Percentiles rank a stretch among this genome's conserved stretches.
Conservation (phyloP, 148 eudicot species). For the Chenopodium berlandieri region DNA sequence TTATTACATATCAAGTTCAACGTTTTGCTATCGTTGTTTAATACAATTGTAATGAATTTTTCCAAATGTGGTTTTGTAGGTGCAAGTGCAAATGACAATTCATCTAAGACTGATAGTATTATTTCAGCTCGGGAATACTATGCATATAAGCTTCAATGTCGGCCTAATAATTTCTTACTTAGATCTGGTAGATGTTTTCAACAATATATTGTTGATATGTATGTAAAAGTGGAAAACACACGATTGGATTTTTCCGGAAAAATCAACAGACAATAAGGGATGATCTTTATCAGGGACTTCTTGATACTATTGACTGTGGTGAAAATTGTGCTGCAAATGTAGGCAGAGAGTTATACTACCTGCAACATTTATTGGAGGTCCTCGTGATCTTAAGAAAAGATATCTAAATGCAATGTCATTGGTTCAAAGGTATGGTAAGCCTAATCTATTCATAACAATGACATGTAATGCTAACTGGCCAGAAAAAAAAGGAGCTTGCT, state of each 20-base stretch:
- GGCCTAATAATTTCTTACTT: not conserved
- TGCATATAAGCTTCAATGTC: conserved; percentile 8
- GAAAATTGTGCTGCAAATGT: not conserved
- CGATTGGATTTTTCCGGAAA: not conserved
- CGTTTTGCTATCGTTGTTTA: no score
- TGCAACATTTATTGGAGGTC: not conserved
- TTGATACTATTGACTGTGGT: not conserved
- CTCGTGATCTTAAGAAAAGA: not conserved
- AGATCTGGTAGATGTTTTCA: not conserved
- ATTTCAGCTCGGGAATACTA: conserved; percentile 15
- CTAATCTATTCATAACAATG: not conserved
- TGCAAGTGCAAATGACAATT: no score
- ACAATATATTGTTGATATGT: conserved; percentile 17
- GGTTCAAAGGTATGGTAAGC: not conserved
- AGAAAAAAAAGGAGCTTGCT: not conserved
- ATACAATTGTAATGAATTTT: no score
- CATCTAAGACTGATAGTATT: not conserved
- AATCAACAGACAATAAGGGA: not conserved
- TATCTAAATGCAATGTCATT: not conserved
- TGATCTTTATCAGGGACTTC: conserved; percentile 7
- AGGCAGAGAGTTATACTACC: not conserved
- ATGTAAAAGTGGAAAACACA: conserved; percentile 10
- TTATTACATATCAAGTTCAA: no score
- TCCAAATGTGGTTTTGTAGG: no score
- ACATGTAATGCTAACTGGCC: not conserved